Conservation (phyloP, 495 filamentous ascomycete genomes). For the Tuber brumale region DNA sequence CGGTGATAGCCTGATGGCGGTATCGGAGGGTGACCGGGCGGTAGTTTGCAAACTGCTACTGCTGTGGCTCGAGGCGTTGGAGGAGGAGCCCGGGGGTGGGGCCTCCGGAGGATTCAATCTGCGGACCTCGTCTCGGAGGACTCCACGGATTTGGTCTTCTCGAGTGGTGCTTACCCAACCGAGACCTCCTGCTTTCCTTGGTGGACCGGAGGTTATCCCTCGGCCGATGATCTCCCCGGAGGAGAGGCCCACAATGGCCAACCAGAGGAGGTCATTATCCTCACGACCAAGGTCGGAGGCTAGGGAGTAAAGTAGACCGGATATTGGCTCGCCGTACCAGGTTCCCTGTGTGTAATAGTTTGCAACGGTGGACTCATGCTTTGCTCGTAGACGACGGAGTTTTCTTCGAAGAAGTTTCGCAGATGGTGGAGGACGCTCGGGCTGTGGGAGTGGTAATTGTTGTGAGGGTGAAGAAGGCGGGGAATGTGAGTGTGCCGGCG, state of each 20-base stretch:
- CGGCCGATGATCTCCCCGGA: slow-evolving; percentile 88
- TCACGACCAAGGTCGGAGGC: slow-evolving; percentile 92
- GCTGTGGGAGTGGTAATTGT: slow-evolving; percentile 55
- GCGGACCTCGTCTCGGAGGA: slow-evolving; percentile 87
- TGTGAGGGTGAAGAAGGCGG: slow-evolving; percentile 51
- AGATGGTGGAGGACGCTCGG: slow-evolving; percentile 43
- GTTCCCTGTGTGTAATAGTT: slow-evolving; percentile 79
- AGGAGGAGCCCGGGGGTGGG: slow-evolving; percentile 45
- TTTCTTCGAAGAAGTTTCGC: slow-evolving; percentile 56
- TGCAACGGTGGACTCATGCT: slow-evolving; percentile 65
- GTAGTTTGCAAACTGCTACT: slow-evolving; percentile 69
- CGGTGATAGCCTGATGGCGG: slow-evolving; percentile 82
- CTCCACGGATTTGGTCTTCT: slow-evolving; percentile 73
- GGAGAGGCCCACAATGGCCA: slow-evolving; percentile 83
- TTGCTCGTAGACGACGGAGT: slow-evolving; percentile 64
- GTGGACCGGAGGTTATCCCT: slow-evolving; percentile 41
- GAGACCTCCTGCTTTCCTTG: slow-evolving; percentile 50
- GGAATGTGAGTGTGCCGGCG: slow-evolving; percentile 50
- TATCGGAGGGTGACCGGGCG: slow-evolving; percentile 81
- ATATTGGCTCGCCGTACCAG: slow-evolving; percentile 91
- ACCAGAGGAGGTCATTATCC: slow-evolving; percentile 93
- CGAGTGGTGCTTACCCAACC: slow-evolving; percentile 73
- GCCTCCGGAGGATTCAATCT: slow-evolving; percentile 81
- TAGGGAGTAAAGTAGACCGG: slow-evolving; percentile 84
- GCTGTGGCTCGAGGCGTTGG: slow-evolving; percentile 49